phyloP scores from a whole-genome alignment of 2,329 filamentous ascomycete species.

The Pseudonectria buxi region DNA sequence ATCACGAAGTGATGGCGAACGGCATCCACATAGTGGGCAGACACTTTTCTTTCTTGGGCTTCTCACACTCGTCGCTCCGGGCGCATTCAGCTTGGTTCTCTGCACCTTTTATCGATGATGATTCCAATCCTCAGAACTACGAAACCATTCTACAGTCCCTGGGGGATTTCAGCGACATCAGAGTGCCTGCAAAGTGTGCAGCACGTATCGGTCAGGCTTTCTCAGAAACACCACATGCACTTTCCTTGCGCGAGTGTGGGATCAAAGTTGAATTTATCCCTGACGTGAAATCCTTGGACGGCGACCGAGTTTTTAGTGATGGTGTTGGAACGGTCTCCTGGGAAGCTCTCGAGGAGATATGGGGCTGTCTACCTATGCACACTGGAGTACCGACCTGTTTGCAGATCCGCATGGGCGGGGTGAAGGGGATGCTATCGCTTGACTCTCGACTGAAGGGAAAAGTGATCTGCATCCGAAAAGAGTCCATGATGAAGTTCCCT shows the following conservation, averaged over 20 bases:
- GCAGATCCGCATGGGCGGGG: conserved; percentile 68
- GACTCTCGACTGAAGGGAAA: conserved; percentile 55
- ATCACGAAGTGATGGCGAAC: conserved; percentile 49
- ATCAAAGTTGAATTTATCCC: conserved; percentile 31
- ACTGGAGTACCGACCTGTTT: conserved; percentile 55
- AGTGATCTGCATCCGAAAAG: conserved; percentile 52
- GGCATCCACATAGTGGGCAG: conserved; percentile 60
- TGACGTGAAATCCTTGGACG: conserved; percentile 45
- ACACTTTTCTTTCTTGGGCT: conserved; percentile 62
- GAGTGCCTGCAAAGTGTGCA: conserved; percentile 48
- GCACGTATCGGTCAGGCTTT: conserved; percentile 62
- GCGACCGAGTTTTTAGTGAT: conserved; percentile 64
- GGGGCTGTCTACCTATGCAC: conserved; percentile 42
- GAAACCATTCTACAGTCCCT: conserved; percentile 39
- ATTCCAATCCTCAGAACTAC: conserved; percentile 28
- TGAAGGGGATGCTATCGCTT: conserved; percentile 72
- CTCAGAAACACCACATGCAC: conserved; percentile 63
- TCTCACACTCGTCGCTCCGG: conserved; percentile 71
- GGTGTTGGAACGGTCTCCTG: conserved; percentile 69
- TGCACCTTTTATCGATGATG: conserved; percentile 37
- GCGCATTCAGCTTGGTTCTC: conserved; percentile 63
- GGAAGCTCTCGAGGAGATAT: conserved; percentile 53
- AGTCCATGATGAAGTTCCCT: conserved; percentile 75
- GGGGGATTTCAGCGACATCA: conserved; percentile 45
- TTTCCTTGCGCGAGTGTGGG: conserved; percentile 38